Base-by-base conservation (phyloP, 306 rosid genomes). In the Prunus mume region DNA sequence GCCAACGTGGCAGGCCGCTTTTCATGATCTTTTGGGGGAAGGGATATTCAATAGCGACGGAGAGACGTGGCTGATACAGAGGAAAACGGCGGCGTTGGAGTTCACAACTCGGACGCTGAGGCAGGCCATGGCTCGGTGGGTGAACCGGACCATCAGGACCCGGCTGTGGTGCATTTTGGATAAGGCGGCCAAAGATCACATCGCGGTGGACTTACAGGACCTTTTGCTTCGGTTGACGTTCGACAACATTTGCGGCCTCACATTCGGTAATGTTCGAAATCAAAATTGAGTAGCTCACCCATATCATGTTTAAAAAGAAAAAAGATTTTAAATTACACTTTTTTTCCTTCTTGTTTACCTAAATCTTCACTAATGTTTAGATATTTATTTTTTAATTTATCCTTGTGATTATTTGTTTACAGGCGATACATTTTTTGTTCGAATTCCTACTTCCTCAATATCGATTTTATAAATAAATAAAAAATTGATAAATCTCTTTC, bases 31-130 rank as follows among this genome's bases (percentile, higher is more conserved):
- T 9, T 60, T 94, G 10, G 98, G 98, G 0, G 95, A 92, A 17
- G 98, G 98, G 58, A 94, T 93, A 5, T 94, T 94, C 87, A 94
- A 94, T 60, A 91, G 97, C 69, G 98, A 94, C 55, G 96, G 98
- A 0, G 97, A 92, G 49, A 89, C 93, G 17, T 94, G 98, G 98
- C 88, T 94, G 24, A 83, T 92, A 45, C 98, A 94, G 58, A 88
- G 98, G 8, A 94, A 94, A 76, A 94, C 98, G n/a, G 98, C 98
- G 2, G 98, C 98, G 20, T 72, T 94, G 2, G 98, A 94, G 80
- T 94, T 94, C 87, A 94, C 98, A 2, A 90, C 97, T 0, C 80
- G 97, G 60, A 94, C 98, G 11, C 83, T 94, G 9, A 84, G 97
- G 3, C 93, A 86, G 58, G 98, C 97, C 60, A 94, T 94, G 98